Evolutionary conservation across 164 flowering plant species (phyloP).

Genomic region (Stephania cephalantha): DNA sequence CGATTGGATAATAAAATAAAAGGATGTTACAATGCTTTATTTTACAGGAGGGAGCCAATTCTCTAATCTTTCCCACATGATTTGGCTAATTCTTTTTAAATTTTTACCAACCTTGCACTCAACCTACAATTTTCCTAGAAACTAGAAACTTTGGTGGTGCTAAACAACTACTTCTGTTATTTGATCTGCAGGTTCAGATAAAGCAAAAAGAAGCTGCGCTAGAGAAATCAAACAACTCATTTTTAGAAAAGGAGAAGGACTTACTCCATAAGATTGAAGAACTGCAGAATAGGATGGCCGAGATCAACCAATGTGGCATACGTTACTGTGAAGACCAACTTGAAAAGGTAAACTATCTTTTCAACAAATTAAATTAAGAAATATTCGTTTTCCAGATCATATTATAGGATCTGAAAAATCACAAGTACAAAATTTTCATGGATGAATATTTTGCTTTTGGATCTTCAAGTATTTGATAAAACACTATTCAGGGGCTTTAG

Average conservation of each 20-base stretch:
- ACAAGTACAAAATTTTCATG: background rate
- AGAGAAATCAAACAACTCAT: conserved; percentile 43
- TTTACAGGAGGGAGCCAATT: background rate
- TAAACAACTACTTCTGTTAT: conserved; percentile 3
- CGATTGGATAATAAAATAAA: background rate
- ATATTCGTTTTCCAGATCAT: background rate
- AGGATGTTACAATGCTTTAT: background rate
- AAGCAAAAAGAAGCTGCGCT: conserved; percentile 58
- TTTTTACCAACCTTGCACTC: background rate
- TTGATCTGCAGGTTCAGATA: conserved; percentile 44
- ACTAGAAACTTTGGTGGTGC: background rate
- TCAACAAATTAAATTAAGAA: background rate
- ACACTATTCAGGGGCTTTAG: too few species aligned
- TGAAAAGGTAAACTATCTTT: conserved; percentile 31
- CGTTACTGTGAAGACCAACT: conserved; percentile 18
- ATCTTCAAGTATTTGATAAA: too few species aligned
- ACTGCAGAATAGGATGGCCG: conserved; percentile 43
- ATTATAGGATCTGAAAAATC: background rate
- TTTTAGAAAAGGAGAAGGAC: conserved; percentile 68
- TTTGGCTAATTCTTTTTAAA: background rate
- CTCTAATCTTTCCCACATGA: background rate
- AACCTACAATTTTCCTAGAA: background rate
- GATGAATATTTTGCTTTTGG: background rate
- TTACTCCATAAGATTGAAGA: conserved; percentile 52
- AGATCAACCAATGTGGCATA: conserved; percentile 29